These are phyloP conservation scores for Parastagonospora nodorum DNA, from an alignment of 2,329 filamentous ascomycete species.

Conservation along the genomic window DNA sequence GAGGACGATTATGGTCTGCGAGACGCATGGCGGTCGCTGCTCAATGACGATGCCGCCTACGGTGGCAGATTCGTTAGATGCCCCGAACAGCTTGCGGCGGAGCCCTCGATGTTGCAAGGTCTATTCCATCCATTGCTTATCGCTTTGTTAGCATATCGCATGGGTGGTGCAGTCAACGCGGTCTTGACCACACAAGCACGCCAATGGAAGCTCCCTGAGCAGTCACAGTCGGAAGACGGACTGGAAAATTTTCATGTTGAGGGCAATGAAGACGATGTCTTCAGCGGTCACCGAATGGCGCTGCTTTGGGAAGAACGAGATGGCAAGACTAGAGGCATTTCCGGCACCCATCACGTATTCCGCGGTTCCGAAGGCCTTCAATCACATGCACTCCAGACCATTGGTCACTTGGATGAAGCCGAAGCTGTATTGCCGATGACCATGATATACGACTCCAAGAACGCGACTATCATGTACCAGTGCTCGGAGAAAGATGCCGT, in stretches of 20 bases:
- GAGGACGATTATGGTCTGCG: too few relatives aligned
- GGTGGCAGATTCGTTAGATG: neutral
- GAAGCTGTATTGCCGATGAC: neutral
- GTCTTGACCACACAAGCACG: conserved; percentile 10
- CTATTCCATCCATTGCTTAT: conserved; percentile 12
- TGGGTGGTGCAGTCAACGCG: conserved; percentile 18
- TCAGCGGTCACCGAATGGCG: conserved; percentile 12
- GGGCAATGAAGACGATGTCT: conserved; percentile 7
- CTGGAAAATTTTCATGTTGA: conserved; percentile 8
- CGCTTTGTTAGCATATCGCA: conserved; percentile 13
- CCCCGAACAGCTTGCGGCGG: neutral
- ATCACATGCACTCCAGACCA: neutral
- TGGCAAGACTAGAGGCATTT: neutral
- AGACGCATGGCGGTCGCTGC: too few relatives aligned
- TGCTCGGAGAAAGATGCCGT: conserved; percentile 7
- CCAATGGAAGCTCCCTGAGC: conserved; percentile 9
- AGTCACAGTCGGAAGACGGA: neutral
- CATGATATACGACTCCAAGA: conserved; percentile 12
- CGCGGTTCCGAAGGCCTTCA: conserved; percentile 6
- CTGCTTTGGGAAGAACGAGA: conserved; percentile 12
- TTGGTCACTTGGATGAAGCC: neutral
- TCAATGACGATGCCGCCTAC: neutral
- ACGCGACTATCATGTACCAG: conserved; percentile 16
- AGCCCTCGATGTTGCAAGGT: neutral
- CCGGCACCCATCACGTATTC: conserved; percentile 14